Conservation (phyloP, 2,329 filamentous ascomycete genomes). For the Talaromyces rugulosus region DNA sequence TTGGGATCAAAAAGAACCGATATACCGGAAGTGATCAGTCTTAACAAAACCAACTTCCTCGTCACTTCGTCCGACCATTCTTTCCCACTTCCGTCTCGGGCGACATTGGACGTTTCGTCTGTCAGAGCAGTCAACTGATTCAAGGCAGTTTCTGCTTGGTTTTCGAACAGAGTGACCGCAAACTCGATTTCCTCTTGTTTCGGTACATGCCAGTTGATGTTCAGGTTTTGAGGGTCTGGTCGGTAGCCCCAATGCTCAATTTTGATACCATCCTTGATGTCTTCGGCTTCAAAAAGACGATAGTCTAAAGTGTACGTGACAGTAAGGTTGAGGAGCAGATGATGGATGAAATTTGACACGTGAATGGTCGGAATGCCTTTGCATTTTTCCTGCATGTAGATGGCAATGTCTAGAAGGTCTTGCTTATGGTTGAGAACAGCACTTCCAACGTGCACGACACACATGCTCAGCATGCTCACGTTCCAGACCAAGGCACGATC, state of each 20-base stretch:
- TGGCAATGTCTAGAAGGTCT: slow-evolving; percentile 83
- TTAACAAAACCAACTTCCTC: slow-evolving; percentile 78
- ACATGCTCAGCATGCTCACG: slow-evolving; percentile 95
- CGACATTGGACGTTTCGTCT: slow-evolving; percentile 73
- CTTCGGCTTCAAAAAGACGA: slow-evolving; percentile 75
- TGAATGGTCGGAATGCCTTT: slow-evolving; percentile 91
- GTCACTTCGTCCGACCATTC: slow-evolving; percentile 98
- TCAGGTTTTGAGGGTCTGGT: slow-evolving; percentile 70
- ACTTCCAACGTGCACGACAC: slow-evolving; percentile 88
- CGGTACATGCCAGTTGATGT: slow-evolving; percentile 88
- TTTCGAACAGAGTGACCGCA: slow-evolving; percentile 82
- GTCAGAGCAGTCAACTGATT: slow-evolving; percentile 74
- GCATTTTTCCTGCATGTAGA: slow-evolving; percentile 96
- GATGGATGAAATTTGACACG: slow-evolving; percentile 96
- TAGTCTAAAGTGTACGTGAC: slow-evolving; percentile 92
- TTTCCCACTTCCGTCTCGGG: slow-evolving; percentile 91
- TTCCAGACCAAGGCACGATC: slow-evolving; percentile 96
- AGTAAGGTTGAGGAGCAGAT: slow-evolving; percentile 88
- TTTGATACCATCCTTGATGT: slow-evolving; percentile 66
- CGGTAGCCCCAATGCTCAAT: slow-evolving; percentile 79
- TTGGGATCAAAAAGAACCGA: slow-evolving; percentile 83
- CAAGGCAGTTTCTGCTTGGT: slow-evolving; percentile 73
- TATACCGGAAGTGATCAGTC: slow-evolving; percentile 85
- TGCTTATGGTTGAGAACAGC: slow-evolving; percentile 85
- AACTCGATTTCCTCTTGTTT: slow-evolving; percentile 77